Evolutionary conservation across 805 yeast genomes (phyloP), one percentile per base, ranked within the genome.

Genomic region (Kodamaea fukazawae): DNA sequence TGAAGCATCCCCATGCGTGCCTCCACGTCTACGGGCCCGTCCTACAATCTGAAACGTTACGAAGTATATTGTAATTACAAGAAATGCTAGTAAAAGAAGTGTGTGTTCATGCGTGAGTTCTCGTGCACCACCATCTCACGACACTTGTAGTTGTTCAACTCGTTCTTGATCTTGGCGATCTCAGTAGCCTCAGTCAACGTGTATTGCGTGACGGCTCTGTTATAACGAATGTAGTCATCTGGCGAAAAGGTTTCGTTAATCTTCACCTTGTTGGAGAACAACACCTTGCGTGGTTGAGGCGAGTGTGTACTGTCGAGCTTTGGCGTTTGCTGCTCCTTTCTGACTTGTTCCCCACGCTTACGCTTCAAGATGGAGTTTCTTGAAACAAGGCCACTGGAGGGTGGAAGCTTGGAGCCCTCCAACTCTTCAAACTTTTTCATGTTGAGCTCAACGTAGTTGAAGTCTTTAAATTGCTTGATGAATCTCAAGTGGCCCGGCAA

Each of bases 81-180:
- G 12, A 30, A 30, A 30, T 30, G 15, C 38, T 64, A 71, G 46
- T 68, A 72, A 54, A 81, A 83, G 56, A 75, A 81, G 52, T 85
- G 91, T 6, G 91, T 85, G 55, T 78, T 75, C 22, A 63, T 58
- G 40, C 69, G 72, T 28, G 86, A 79, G 27, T 67, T 62, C 41
- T 76, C 81, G 56, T 85, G 88, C 26, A 85, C 84, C 28, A 66
- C 58, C 95, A 85, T 85, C 41, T 77, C 83, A 40, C 63, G 65
- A 45, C 76, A 71, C 55, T 85, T 85, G 61, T 64, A 83, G 17
- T 68, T 63, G 52, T 85, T 85, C 50, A 85, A 58, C 54, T 85
- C 91, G 29, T 65, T 61, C 56, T 86, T 78, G 48, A 85, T 79
- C 37, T 68, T 70, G 46, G 70, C 71, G 41, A 81, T 71, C 47